Evolutionary conservation across 305 asterid genomes (phyloP).

Genomic region (Plantago rigida): DNA sequence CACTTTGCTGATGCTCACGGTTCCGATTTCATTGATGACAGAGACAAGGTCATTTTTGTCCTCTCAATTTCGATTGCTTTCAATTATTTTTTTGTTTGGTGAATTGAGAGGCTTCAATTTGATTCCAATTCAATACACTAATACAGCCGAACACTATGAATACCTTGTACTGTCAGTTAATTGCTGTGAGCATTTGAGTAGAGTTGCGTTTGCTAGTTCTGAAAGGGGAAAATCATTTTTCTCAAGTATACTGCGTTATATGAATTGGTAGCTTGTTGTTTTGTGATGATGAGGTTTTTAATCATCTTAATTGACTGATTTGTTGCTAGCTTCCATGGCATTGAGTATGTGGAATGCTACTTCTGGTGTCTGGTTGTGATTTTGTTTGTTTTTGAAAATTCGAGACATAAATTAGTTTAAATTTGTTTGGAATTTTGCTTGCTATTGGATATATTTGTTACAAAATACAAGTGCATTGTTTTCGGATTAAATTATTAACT

Average conservation of each 20-base stretch:
- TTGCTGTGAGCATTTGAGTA: no score
- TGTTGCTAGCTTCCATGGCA: not conserved
- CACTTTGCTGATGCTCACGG: conserved; percentile 24
- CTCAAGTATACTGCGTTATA: not conserved
- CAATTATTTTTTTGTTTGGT: not conserved
- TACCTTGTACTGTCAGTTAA: not conserved
- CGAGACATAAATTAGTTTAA: no score
- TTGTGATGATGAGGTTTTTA: not conserved
- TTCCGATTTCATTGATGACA: conserved; percentile 27
- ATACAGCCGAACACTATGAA: no score
- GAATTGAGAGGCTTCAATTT: not conserved
- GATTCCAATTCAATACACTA: not conserved
- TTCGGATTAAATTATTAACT: not conserved
- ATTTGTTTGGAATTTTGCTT: no score
- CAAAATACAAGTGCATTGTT: not conserved
- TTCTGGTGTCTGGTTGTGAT: no score
- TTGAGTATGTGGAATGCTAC: not conserved
- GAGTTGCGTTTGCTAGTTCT: not conserved
- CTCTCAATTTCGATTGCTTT: conserved; percentile 2
- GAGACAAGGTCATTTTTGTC: conserved; percentile 35
- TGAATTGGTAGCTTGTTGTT: not conserved
- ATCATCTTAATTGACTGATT: not conserved
- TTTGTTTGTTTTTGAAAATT: no score
- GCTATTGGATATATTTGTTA: no score
- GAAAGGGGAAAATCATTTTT: not conserved